Percentiles rank a stretch among this genome's conserved stretches.
Conservation (phyloP, 1,139 yeast species). For the Debaryomyces singareniensis region DNA sequence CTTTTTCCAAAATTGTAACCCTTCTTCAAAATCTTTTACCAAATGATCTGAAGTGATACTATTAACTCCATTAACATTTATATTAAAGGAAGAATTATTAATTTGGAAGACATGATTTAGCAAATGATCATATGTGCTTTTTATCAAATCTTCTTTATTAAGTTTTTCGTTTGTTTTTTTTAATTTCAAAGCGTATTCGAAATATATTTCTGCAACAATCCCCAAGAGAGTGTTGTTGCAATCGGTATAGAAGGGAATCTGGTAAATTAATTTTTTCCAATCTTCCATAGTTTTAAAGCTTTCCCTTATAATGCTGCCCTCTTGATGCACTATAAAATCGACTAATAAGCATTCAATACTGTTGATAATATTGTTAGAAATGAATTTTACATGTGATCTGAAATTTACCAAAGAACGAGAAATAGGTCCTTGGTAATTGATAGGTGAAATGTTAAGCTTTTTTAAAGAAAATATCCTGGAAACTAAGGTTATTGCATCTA, state of each 20-base stretch:
- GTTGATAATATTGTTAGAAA: constrained; percentile 47
- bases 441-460: constrained; percentile 47
- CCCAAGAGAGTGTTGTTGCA: constrained; percentile 42
- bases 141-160: constrained; percentile 21
- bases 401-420: constrained; percentile 59
- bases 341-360: constrained; percentile 47
- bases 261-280: constrained; percentile 53
- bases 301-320: constrained; percentile 38
- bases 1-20: constrained; percentile 32
- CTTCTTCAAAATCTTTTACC: constrained; percentile 33
- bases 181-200: constrained; percentile 31
- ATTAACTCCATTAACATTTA: constrained; percentile 38
- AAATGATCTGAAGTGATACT: constrained; percentile 32
- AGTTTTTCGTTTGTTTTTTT: constrained; percentile 16
- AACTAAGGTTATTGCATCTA: constrained; percentile 39
- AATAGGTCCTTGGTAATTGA: constrained; percentile 64
- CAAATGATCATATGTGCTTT: constrained; percentile 29
- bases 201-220: constrained; percentile 36
- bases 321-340: constrained; percentile 48
- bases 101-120: constrained; percentile 35
- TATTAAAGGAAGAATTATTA: constrained; percentile 32
- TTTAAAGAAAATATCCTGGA: constrained; percentile 56
- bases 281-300: constrained; percentile 35
- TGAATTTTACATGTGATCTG: constrained; percentile 57
- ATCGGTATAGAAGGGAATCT: constrained; percentile 55